Base-by-base conservation (phyloP, 2,329 filamentous ascomycete species). In the Aaosphaeria pasadenensis region DNA sequence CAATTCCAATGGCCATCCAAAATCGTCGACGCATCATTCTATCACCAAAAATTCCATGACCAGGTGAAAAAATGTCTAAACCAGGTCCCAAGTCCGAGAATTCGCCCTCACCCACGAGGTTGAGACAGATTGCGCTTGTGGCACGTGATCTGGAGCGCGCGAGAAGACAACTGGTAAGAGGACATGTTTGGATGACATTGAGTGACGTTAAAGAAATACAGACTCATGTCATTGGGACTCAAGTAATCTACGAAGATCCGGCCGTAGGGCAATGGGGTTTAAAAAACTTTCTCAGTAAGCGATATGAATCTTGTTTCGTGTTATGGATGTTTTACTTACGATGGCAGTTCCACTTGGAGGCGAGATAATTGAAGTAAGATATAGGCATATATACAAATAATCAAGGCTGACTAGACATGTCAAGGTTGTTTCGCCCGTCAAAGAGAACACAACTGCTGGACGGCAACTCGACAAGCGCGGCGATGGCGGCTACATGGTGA, bases 401-500 rank as follows among this genome's bases (percentile, higher is more conserved):
- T n/a, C n/a, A n/a, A n/a, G 7, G 9, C 39, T 28, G 7, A 11
- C 39, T 33, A 47, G 36, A 52, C 44, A 35, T 17, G 28, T 36
- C 9, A 39, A 56, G 54, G 62, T 73, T 30, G 70, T 73, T 38
- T 67, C 73, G 1, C 73, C 74, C 2, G 61, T 67, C 46, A 57
- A 60, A 35, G 44, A 58, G 1, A 55, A 62, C n/a, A 74, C 73
- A 0, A 71, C 73, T 0, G 74, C 71, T 1, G 69, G 71, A 6
- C 60, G 73, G 31, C 54, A 75, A 4, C 69, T 76, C 11, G 46
- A 65, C 1, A 75, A 74, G 55, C 64, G 67, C 30, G 71, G 72
- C 7, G 70, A 75, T 46, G 72, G 74, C 6, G 74, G 74, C 4
- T 77, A 76, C 54, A 77, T 77, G 73, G 67, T 75, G 47, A 75